Conservation (phyloP, 441 rosid species). For the Erodium texanum region DNA sequence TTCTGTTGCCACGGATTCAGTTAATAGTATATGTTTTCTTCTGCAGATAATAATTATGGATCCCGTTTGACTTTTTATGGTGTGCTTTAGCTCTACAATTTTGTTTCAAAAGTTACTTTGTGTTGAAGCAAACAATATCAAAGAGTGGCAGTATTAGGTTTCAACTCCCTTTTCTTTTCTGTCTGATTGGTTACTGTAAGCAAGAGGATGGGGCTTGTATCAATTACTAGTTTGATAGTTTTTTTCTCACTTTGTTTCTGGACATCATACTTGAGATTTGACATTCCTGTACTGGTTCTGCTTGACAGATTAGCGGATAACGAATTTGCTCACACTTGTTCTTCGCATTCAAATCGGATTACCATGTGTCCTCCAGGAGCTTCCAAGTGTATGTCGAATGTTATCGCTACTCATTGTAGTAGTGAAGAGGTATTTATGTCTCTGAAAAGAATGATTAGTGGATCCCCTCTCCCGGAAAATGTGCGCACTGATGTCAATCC, state of each 20-base stretch:
- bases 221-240: background rate
- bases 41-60: too few species aligned
- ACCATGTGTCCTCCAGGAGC: constrained; percentile 29
- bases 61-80: too few species aligned
- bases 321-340: too few species aligned
- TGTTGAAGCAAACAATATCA: background rate
- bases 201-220: background rate
- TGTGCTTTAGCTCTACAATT: too few species aligned
- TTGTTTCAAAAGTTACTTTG: too few species aligned
- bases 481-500: constrained; percentile 35
- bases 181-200: background rate
- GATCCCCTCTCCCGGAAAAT: constrained; percentile 35
- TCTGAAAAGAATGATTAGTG: constrained; percentile 22
- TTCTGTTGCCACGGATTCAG: too few species aligned
- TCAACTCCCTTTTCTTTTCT: background rate
- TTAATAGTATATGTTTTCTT: too few species aligned
- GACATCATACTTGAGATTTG: background rate
- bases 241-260: background rate
- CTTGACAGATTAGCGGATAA: background rate
- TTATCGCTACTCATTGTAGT: constrained; percentile 20
- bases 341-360: too few species aligned
- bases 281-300: background rate
- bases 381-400: constrained; percentile 11
- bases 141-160: background rate
- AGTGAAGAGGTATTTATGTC: constrained; percentile 21